phyloP scores from a whole-genome alignment of 2,329 filamentous ascomycete species.

The Paecilomyces sp. region DNA sequence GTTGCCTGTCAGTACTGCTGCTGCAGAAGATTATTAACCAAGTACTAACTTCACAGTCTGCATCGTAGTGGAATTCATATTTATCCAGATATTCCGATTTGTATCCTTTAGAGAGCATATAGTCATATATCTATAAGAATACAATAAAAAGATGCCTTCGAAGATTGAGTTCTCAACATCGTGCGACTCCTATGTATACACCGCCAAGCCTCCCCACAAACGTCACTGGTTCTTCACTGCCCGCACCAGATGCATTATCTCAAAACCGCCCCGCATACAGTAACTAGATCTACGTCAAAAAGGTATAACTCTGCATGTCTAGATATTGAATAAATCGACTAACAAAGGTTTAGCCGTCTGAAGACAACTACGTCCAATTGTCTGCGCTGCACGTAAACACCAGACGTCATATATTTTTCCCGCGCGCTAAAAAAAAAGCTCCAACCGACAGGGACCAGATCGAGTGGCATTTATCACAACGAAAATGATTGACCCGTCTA shows the following conservation, averaged over 20 bases:
- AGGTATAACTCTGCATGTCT: background rate
- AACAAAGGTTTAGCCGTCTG: background rate
- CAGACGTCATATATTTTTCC: background rate
- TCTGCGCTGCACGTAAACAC: background rate
- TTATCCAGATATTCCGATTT: too few species aligned
- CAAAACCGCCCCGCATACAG: constrained; percentile 3
- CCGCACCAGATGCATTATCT: constrained; percentile 10
- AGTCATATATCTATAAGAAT: too few species aligned
- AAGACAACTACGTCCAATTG: background rate
- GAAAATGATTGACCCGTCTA: constrained; percentile 66
- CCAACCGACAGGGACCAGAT: background rate
- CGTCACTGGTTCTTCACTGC: constrained; percentile 8
- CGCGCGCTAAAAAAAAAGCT: background rate
- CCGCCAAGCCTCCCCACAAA: constrained; percentile 10
- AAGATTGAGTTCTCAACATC: too few species aligned
- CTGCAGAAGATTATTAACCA: too few species aligned
- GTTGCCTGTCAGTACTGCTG: too few species aligned
- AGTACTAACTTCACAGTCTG: too few species aligned
- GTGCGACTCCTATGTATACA: background rate
- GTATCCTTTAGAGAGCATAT: too few species aligned
- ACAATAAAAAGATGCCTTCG: too few species aligned
- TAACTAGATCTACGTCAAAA: background rate
- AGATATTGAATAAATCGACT: background rate
- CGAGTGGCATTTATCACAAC: constrained; percentile 19
- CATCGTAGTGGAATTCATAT: too few species aligned